Base-by-base conservation (phyloP, 345 rosid species). In the Noccaea caerulescens region DNA sequence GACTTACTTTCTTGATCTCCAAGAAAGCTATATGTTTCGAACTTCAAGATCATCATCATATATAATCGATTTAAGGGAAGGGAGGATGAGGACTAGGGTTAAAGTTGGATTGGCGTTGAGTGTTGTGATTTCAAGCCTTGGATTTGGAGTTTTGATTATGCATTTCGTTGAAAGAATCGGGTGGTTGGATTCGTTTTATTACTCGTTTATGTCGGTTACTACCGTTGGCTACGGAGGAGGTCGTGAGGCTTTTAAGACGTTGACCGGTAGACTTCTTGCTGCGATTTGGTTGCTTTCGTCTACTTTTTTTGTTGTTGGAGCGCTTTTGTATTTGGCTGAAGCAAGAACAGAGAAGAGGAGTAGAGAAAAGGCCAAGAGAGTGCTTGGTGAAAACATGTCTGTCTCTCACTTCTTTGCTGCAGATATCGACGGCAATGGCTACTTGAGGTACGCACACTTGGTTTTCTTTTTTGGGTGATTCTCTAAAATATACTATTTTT, bases 151-250 rank as follows among this genome's bases (percentile, higher is more conserved):
- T 71, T 81, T 72, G 46, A 85, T 86, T 58, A 85, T 88, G 93
- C 99, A 91, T 82, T 89, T 84, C 51, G 76, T 89, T 6, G 97
- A 94, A 84, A 44, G 37, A 3, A 84, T 91, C 14, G 88, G 72
- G 4, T 94, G 96, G 99, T 72, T 94, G 63, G 97, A 94, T 80
- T 83, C 97, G 1, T 72, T 91, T 64, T 94, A 94, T 72, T 83
- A 91, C 16, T 94, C 96, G 4, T 95, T 91, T 75, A 93, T 93
- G 97, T 93, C 97, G 0, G 97, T 93, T 41, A 89, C 98, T 3
- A 93, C 96, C 0, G 93, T 94, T 59, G 99, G 99, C 7, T 94
- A 88, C 41, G 96, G 96, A 2, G 97, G 91, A 2, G 97, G 91
- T 63, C 71, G 79, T 25, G 27, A 25, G 73, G 96, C 97, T 6